These are phyloP conservation scores for Calvatia gigantea DNA, from an alignment of 768 basidiomycete species.

Conservation along the genomic window DNA sequence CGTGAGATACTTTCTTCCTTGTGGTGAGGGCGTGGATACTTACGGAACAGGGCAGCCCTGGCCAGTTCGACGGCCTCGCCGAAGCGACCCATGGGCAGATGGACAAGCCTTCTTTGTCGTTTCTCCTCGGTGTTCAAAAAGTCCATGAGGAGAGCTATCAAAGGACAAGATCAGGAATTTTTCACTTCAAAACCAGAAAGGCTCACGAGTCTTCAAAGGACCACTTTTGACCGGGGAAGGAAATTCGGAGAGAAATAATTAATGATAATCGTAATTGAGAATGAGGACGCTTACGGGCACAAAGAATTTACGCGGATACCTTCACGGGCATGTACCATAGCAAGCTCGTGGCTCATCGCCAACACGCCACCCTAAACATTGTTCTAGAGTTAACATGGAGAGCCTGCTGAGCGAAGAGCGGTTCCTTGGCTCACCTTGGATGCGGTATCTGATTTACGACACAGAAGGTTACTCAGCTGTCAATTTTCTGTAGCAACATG, in stretches of 20 bases:
- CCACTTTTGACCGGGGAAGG: conserved; percentile 74
- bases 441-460: conserved; percentile 68
- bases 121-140: conserved; percentile 97
- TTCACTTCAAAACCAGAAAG: conserved; percentile 3
- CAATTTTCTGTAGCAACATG: neutral
- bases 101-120: conserved; percentile 83
- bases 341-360: conserved; percentile 96
- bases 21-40: conserved; percentile 28
- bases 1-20: conserved; percentile 8
- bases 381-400: no score
- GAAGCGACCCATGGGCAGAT: conserved; percentile 95
- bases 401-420: neutral
- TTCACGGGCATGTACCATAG: conserved; percentile 96
- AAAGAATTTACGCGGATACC: conserved; percentile 95
- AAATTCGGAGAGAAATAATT: neutral
- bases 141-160: conserved; percentile 90
- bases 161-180: conserved; percentile 9
- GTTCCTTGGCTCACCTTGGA: conserved; percentile 67
- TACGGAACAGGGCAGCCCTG: conserved; percentile 88
- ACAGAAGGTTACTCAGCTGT: conserved; percentile 15
- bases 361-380: conserved; percentile 97
- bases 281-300: conserved; percentile 71
- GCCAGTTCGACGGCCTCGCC: conserved; percentile 97
- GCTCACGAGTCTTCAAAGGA: conserved; percentile 89
- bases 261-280: neutral